Base-by-base conservation (phyloP, 768 basidiomycete species). In the Melanogaster broomeanus region DNA sequence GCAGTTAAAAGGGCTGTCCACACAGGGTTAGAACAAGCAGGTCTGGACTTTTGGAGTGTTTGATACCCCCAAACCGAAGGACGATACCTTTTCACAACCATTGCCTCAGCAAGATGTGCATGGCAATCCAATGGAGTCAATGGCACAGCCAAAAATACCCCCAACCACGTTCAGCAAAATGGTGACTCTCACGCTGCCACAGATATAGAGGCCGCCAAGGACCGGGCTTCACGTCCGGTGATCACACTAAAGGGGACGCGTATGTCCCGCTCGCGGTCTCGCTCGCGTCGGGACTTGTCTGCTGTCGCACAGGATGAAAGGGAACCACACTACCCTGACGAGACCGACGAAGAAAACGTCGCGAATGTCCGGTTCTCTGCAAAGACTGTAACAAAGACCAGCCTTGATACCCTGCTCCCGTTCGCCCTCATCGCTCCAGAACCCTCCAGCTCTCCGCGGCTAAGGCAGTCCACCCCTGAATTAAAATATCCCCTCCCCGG, bases 381-480 rank as follows among this genome's bases (percentile, higher is more conserved):
- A 8, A 77, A 81, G 48, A 72, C 80, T 45, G 76, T 91, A 21
- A 77, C 85, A 15, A 85, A 82, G 62, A 73, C 73, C 10, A 81
- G 85, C 61, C 71, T 91, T 43, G 73, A 68, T 24, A 68, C 72
- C 12, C 67, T 86, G 19, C 76, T 93, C 56, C 90, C 90, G 6
- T 93, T 93, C 62, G 89, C 89, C 8, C 70, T 93, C 42, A 87
- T 93, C 62, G 77, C 86, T 19, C 91, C 90, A 3, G 87, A 93
- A 70, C 64, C 72, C 31, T 72, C 68, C 41, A 72, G 73, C 48
- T 67, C 69, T 43, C 75, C 78, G 25, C 69, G 73, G 52, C 34
- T 50, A 15, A 62, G 31, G 33, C 51, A 44, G 53, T 27, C 59
- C 10, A 51, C 53, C 33, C 42, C 55, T 28, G 64, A 62, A 48